Conservation (phyloP, 164 flowering plant genomes). For the Umbellularia californica region DNA sequence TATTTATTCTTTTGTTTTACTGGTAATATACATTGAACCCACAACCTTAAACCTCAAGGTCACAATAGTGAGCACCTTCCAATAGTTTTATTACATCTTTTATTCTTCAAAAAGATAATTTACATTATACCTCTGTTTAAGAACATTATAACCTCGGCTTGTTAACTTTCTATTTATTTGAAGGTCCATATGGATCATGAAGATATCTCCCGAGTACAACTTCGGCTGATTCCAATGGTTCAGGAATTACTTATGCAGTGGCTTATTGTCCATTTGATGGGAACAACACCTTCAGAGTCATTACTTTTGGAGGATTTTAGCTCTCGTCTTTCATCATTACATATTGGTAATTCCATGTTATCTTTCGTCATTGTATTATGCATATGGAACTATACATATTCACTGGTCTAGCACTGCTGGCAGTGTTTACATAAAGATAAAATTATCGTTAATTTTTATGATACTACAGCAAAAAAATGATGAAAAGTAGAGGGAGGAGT, state of each 20-base stretch:
- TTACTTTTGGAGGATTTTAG: conserved; percentile 81
- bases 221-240: conserved; percentile 74
- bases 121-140: not conserved
- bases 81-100: not conserved
- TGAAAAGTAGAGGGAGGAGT: no score
- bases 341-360: conserved; percentile 39
- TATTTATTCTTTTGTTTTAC: not conserved
- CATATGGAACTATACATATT: no score
- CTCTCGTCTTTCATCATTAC: conserved; percentile 78
- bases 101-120: not conserved
- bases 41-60: not conserved
- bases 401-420: no score
- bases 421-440: no score
- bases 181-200: conserved; percentile 62
- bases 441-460: no score
- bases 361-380: not conserved
- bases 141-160: not conserved
- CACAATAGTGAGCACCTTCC: not conserved
- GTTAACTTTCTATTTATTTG: conserved; percentile 1
- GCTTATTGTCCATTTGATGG: conserved; percentile 67
- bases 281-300: conserved; percentile 62
- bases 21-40: not conserved
- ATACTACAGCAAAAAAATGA: no score
- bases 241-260: conserved; percentile 70
- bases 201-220: conserved; percentile 61